phyloP scores from a whole-genome alignment of 2,329 filamentous ascomycete genomes.

The Colletotrichum euphorbiae region DNA sequence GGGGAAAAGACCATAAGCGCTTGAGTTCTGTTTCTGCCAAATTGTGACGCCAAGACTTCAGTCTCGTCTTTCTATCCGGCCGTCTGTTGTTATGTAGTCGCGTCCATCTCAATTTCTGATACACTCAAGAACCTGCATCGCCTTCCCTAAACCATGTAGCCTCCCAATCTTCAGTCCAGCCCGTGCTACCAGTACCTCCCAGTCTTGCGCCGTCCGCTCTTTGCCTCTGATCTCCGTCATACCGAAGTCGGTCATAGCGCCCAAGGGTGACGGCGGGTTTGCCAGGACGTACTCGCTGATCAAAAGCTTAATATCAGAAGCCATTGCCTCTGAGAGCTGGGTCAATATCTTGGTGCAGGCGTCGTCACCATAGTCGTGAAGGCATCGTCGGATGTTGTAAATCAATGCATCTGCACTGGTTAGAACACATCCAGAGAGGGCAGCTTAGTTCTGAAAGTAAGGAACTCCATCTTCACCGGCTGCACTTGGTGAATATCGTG shows the following conservation, averaged over 20 bases:
- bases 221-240: conserved; percentile 50
- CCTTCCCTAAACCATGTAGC: conserved; percentile 37
- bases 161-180: conserved; percentile 46
- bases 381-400: conserved; percentile 51
- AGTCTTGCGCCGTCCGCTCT: conserved; percentile 45
- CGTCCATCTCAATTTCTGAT: not conserved
- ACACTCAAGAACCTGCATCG: conserved; percentile 36
- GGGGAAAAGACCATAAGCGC: no score
- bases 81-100: not conserved
- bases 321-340: conserved; percentile 47
- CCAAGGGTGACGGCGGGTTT: conserved; percentile 43
- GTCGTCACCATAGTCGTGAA: conserved; percentile 53
- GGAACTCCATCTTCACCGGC: conserved; percentile 35
- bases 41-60: no score
- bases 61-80: no score
- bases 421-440: conserved; percentile 10
- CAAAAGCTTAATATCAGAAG: conserved; percentile 48
- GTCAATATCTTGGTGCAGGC: conserved; percentile 48
- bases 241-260: conserved; percentile 45
- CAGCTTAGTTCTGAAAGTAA: not conserved
- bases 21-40: no score
- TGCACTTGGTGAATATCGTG: conserved; percentile 43
- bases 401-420: conserved; percentile 47
- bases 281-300: conserved; percentile 48
- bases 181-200: conserved; percentile 41